Conservation (phyloP, 2,329 filamentous ascomycete species). For the Ceratocystis colombiana region DNA sequence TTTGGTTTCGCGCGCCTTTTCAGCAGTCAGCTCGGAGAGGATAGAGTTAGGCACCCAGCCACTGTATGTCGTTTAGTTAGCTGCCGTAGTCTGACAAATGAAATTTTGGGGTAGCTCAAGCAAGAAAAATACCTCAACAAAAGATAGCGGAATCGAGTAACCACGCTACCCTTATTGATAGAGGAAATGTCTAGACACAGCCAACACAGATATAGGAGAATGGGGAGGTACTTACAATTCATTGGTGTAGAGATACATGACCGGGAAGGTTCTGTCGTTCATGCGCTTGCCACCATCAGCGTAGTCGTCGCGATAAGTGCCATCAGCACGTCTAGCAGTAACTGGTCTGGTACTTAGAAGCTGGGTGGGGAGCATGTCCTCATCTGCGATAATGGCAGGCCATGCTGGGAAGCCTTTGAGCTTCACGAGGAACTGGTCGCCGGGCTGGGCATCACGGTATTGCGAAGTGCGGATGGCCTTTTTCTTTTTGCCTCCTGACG, state of each 20-base stretch:
- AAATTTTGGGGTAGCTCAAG: not conserved
- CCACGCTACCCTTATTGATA: not conserved
- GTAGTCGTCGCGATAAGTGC: slow-evolving; percentile 78
- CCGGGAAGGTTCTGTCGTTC: slow-evolving; percentile 75
- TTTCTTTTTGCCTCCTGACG: slow-evolving; percentile 68
- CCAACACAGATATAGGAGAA: not conserved
- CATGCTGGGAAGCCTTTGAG: slow-evolving; percentile 91
- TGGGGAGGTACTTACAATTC: slow-evolving; percentile 68
- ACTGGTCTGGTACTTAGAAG: slow-evolving; percentile 72
- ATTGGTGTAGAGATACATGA: slow-evolving; percentile 92
- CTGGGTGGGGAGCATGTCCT: slow-evolving; percentile 77
- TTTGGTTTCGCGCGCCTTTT: slow-evolving; percentile 56
- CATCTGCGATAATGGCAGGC: slow-evolving; percentile 89
- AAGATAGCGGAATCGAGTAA: not conserved
- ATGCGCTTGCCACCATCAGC: slow-evolving; percentile 78
- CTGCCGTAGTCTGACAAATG: not conserved
- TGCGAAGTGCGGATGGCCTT: slow-evolving; percentile 68
- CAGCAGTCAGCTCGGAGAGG: slow-evolving; percentile 64
- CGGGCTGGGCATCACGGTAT: slow-evolving; percentile 72
- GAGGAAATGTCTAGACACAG: not conserved
- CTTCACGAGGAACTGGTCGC: slow-evolving; percentile 84
- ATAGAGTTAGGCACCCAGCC: slow-evolving; percentile 85
- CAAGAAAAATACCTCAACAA: slow-evolving; percentile 12
- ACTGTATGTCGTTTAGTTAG: slow-evolving; percentile 41
- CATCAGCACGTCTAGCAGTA: slow-evolving; percentile 69